Percentiles rank a stretch among this genome's conserved stretches.
These are phyloP conservation scores for Amniculicola lignicola DNA, from an alignment of 495 filamentous ascomycete species.

Conservation along the genomic window DNA sequence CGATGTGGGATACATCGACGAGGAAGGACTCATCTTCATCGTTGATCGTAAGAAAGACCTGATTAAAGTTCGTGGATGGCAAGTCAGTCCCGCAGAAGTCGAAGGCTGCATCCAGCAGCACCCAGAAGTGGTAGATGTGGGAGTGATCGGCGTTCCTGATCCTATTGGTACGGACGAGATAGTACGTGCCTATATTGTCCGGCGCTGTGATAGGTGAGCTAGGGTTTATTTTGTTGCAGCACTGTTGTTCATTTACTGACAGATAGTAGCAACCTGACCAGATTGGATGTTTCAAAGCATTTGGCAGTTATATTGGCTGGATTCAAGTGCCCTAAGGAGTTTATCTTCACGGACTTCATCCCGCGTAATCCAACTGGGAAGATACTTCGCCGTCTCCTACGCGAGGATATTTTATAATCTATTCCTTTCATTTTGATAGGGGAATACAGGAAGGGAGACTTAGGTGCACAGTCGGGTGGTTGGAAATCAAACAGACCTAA, in stretches of 20 bases:
- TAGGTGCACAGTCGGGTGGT: too few relatives aligned
- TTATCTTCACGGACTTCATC: slow-evolving; percentile 6
- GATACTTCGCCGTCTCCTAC: background rate
- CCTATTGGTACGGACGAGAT: background rate
- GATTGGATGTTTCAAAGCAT: background rate
- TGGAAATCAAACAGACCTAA: too few relatives aligned
- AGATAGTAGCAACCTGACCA: background rate
- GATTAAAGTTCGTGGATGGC: slow-evolving; percentile 21
- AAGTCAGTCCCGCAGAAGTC: slow-evolving; percentile 4
- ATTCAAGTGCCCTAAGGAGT: background rate
- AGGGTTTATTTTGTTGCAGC: background rate
- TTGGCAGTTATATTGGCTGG: background rate
- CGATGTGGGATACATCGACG: slow-evolving; percentile 2
- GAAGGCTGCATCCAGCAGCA: slow-evolving; percentile 7
- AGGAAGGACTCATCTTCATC: background rate
- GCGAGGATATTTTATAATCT: too few relatives aligned
- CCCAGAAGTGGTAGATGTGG: slow-evolving; percentile 1
- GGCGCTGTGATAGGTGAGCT: background rate
- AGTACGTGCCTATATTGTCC: background rate
- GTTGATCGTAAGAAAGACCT: slow-evolving; percentile 19
- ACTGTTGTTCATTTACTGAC: background rate
- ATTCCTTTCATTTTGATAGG: too few relatives aligned
- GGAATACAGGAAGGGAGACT: too few relatives aligned
- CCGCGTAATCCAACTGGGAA: slow-evolving; percentile 5
- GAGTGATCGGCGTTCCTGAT: slow-evolving; percentile 1